Evolutionary conservation across 2,329 filamentous ascomycete genomes (phyloP).

Genomic region (Ophiostoma ips): DNA sequence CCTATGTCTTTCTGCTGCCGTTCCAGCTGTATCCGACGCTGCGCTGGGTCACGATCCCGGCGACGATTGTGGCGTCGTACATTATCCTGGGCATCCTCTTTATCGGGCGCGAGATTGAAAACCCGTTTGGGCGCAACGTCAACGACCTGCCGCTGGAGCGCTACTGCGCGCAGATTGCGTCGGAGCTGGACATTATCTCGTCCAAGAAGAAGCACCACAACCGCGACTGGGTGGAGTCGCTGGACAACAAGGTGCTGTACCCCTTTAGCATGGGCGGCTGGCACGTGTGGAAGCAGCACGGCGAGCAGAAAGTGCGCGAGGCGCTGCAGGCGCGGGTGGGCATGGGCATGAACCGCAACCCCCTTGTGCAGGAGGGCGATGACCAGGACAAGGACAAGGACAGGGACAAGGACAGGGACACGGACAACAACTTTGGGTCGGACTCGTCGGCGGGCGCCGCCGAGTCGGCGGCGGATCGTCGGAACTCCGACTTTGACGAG

Average conservation of each 20-base stretch:
- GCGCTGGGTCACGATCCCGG: conserved; percentile 58
- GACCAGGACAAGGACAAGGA: not conserved
- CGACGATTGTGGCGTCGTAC: conserved; percentile 50
- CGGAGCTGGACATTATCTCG: conserved; percentile 51
- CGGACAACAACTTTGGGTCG: not conserved
- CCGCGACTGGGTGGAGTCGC: conserved; percentile 32
- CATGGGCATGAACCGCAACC: not conserved
- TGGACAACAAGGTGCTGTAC: conserved; percentile 26
- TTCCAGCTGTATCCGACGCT: conserved; percentile 53
- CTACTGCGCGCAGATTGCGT: conserved; percentile 50
- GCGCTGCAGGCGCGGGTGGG: conserved; percentile 18
- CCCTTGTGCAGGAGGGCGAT: not conserved
- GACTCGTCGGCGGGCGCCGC: not conserved
- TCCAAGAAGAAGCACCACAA: conserved; percentile 36
- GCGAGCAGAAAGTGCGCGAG: conserved; percentile 31
- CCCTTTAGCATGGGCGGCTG: conserved; percentile 31
- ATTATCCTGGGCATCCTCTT: conserved; percentile 57
- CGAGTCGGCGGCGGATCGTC: not conserved
- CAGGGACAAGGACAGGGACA: not conserved
- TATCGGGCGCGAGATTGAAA: conserved; percentile 56
- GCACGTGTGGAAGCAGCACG: conserved; percentile 32
- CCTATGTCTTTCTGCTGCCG: conserved; percentile 57
- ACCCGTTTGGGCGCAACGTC: conserved; percentile 55
- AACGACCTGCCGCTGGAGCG: conserved; percentile 53
- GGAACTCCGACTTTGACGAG: conserved; percentile 2